Evolutionary conservation across 1,139 yeast species (phyloP), one percentile per base, ranked within the genome.

Genomic region (Kodamaea sp.): DNA sequence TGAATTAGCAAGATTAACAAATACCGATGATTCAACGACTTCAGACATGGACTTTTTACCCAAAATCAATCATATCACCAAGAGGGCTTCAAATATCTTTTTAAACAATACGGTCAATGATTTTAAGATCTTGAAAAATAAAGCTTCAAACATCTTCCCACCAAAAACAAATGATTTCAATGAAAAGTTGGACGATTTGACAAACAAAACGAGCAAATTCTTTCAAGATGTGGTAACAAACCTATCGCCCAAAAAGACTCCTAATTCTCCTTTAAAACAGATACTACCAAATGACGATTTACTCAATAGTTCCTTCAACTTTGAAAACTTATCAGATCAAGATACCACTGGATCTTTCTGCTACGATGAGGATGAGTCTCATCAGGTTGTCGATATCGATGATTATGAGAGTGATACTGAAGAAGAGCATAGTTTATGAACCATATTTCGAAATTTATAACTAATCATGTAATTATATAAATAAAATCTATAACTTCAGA

Each of bases 241-340:
- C 8, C 44, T 51, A 24, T 48, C 53, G 2, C 52, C 54, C 8
- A 48, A 43, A 32, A 49, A 46, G 32, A 32, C 24, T 8, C 28
- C 3, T 8, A 35, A 24, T 8, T 30, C 33, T 7, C 38, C 35
- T 22, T 30, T 31, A 36, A 39, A 27, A 33, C 12, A 9, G 32
- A 22, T 29, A 15, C 27, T 4, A 11, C 11, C 11, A 5, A 35
- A 41, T 15, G 53, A 45, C 11, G 51, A 49, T n/a, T 34, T 54
- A 28, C 48, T 50, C 3, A 53, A 63, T 32, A 53, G 58, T 32
- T 61, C 67, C 3, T 62, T 62, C 38, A 50, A 55, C 35, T 46
- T 65, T 27, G 68, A 63, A 7, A 58, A 57, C 33, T 42, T 58
- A 15, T 41, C 43, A 4, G 41, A 37, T 5, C 45, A 34, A 11